Conservation (phyloP, 257 asterid genomes). For the Solanum rostratum region DNA sequence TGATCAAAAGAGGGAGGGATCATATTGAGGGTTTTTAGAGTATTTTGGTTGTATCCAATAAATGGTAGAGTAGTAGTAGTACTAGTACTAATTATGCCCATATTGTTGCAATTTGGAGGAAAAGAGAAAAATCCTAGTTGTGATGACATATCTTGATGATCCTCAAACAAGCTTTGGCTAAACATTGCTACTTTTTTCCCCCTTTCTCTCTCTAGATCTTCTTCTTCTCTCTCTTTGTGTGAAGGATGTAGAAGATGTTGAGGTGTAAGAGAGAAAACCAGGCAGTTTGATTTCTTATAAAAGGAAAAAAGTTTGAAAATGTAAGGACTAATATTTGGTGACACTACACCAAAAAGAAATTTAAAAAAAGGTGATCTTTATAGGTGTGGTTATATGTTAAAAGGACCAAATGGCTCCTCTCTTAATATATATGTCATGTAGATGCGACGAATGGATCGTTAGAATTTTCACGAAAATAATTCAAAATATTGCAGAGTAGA, state of each 20-base stretch:
- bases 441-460: accelerated
- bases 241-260: neutral
- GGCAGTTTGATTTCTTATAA: neutral
- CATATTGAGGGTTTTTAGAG: constrained; percentile 36
- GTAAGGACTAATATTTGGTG: neutral
- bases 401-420: neutral
- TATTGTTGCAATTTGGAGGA: constrained; percentile 21
- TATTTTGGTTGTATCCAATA: constrained; percentile 21
- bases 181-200: constrained; percentile 16
- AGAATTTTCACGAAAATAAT: accelerated
- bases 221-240: neutral
- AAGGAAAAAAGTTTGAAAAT: neutral
- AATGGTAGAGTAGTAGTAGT: constrained; percentile 18
- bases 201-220: neutral
- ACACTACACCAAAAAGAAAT: neutral
- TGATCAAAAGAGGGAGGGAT: constrained; percentile 19
- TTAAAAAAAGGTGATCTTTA: neutral
- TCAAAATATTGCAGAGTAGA: neutral
- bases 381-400: neutral
- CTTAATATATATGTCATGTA: neutral
- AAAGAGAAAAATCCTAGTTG: constrained; percentile 46
- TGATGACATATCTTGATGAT: constrained; percentile 59
- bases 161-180: constrained; percentile 59
- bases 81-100: neutral
- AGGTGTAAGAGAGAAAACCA: neutral